phyloP scores from a whole-genome alignment of 2,329 filamentous ascomycete species.

The Akanthomyces uredinophilus region DNA sequence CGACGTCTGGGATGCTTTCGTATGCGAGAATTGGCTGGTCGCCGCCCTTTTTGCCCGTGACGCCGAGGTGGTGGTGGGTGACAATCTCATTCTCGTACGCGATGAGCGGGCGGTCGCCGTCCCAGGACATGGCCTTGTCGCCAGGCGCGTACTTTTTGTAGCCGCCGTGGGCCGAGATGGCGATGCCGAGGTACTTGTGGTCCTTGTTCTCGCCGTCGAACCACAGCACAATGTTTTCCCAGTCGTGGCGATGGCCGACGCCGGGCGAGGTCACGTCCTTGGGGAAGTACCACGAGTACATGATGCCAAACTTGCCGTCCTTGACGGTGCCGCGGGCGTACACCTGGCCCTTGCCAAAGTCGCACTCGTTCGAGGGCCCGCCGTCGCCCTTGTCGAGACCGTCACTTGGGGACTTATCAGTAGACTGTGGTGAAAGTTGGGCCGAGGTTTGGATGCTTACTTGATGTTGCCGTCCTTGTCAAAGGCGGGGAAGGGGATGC shows the following conservation, averaged over 20 bases:
- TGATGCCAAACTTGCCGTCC: conserved; percentile 26
- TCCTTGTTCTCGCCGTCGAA: conserved; percentile 23
- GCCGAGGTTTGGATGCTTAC: not conserved
- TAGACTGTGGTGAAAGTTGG: not conserved
- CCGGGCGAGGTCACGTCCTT: conserved; percentile 35
- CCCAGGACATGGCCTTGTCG: conserved; percentile 20
- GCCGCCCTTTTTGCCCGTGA: conserved; percentile 30
- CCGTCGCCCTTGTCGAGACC: not conserved
- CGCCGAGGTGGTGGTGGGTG: conserved; percentile 31
- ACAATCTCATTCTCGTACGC: conserved; percentile 28
- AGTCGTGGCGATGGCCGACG: conserved; percentile 33
- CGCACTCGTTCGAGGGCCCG: not conserved
- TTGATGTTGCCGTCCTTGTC: no score
- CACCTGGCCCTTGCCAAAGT: conserved; percentile 25
- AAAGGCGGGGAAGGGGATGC: no score
- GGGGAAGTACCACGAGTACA: conserved; percentile 36
- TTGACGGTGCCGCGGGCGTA: conserved; percentile 26
- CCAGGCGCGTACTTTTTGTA: conserved; percentile 22
- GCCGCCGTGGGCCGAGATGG: conserved; percentile 29
- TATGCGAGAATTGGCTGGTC: conserved; percentile 36
- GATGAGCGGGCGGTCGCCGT: conserved; percentile 26
- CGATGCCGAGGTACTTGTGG: conserved; percentile 26
- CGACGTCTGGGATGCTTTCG: conserved; percentile 31
- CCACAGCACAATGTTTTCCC: conserved; percentile 32
- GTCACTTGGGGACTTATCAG: not conserved